phyloP scores from a whole-genome alignment of 306 rosid species.

The Dalbergia cochinchinensis region DNA sequence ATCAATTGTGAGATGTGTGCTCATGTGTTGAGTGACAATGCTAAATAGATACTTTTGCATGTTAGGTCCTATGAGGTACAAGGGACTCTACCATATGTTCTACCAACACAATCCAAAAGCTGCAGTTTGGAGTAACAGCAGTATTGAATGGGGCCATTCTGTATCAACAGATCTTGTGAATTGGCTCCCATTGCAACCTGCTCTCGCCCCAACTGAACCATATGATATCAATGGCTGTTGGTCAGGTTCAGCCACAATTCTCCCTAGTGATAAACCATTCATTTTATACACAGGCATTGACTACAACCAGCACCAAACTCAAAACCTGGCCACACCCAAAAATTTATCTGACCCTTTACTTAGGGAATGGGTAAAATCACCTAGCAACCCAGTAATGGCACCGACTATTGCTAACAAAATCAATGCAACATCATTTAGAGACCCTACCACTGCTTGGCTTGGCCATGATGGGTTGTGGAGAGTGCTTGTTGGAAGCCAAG shows the following conservation, averaged over 20 bases:
- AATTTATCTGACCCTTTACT: conserved; percentile 54
- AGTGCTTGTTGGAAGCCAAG: conserved; percentile 56
- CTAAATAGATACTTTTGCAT: neutral
- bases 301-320: conserved; percentile 30
- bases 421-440: conserved; percentile 47
- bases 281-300: conserved; percentile 49
- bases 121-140: conserved; percentile 36
- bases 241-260: conserved; percentile 55
- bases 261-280: conserved; percentile 1
- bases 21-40: neutral
- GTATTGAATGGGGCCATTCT: conserved; percentile 53
- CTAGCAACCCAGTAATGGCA: conserved; percentile 41
- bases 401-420: conserved; percentile 34
- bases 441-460: conserved; percentile 56
- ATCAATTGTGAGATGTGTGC: neutral
- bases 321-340: conserved; percentile 48
- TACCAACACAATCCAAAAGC: conserved; percentile 52
- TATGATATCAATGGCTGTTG: conserved; percentile 50
- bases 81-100: conserved; percentile 52
- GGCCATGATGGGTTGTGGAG: conserved; percentile 56
- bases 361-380: conserved; percentile 49
- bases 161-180: conserved; percentile 51
- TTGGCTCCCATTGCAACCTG: conserved; percentile 45
- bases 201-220: conserved; percentile 37
- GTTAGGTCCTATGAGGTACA: conserved; percentile 50